Evolutionary conservation across 768 basidiomycete species (phyloP), one percentile per base, ranked within the genome.

Genomic region (Grammothele lineata): DNA sequence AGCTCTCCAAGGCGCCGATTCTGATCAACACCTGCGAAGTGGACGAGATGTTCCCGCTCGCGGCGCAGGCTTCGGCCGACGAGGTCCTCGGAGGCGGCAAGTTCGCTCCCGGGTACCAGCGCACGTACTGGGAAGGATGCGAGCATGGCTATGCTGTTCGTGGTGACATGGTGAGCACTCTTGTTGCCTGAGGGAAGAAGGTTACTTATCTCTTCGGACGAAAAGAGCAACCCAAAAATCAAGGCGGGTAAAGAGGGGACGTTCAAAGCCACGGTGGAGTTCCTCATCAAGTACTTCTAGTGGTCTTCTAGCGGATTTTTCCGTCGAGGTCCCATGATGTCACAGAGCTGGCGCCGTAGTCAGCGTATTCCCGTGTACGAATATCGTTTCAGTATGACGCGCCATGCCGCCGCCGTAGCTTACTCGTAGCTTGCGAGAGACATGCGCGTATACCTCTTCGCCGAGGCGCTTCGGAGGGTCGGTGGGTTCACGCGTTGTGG

Each of bases 21-120:
- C 72, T 88, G 33, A 81, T 86, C 65, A 85, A 85, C 69, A 77
- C 76, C 35, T 85, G 84, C 65, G 70, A 74, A 21, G 34, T 59
- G 23, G 82, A 85, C 60, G 2, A 33, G 5, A 62, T 64, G 57
- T 87, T 84, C 71, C 76, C 80, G 72, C 50, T 67, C 40, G 78
- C 79, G 24, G 37, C 45, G 35, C 50, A 69, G 49, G 55, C 50
- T 7, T 51, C 55, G 35, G 67, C 70, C 2, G 71, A 72, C 40
- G 60, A 66, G 47, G 62, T 75, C 44, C 57, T 76, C 34, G 27
- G 27, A 7, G 27, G 27, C 14, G 69, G 66, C 22, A 67, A 66
- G 50, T 70, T 67, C 51, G 57, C 58, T 21, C 66, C 70, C 15
- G 73, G 66, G 30, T 73, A 73, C 54, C 55, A 59, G 48, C 57